Percentiles rank a stretch among this genome's conserved stretches.
Evolutionary conservation across 192 early-diverging fungal species (phyloP).

Genomic region (Backusella australiensis): DNA sequence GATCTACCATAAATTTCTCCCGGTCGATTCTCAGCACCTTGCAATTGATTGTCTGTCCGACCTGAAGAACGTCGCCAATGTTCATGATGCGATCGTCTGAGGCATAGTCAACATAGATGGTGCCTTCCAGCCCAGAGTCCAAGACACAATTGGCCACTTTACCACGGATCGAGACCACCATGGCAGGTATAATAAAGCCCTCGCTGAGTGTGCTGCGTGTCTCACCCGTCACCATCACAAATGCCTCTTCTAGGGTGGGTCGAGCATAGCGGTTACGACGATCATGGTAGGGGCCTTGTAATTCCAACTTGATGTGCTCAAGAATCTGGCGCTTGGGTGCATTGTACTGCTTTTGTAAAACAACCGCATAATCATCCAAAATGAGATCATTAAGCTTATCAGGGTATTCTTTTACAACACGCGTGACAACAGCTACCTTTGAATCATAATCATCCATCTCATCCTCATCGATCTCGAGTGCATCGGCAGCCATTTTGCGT

Average conservation of each 20-base stretch:
- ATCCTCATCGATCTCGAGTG: constrained; percentile 85
- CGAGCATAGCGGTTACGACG: constrained; percentile 58
- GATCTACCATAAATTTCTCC: constrained; percentile 72
- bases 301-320: constrained; percentile 83
- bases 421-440: constrained; percentile 74
- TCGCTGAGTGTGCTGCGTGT: constrained; percentile 64
- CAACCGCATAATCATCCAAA: constrained; percentile 87
- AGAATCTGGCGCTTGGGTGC: constrained; percentile 82
- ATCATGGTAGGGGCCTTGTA: constrained; percentile 81
- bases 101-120: constrained; percentile 65
- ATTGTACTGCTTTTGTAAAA: constrained; percentile 70
- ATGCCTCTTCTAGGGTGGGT: constrained; percentile 58
- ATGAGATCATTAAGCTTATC: constrained; percentile 83
- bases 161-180: constrained; percentile 69
- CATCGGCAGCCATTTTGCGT: constrained; percentile 95
- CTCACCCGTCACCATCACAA: constrained; percentile 88
- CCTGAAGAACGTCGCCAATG: constrained; percentile 58
- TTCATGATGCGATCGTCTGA: constrained; percentile 55
- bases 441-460: constrained; percentile 66
- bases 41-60: constrained; percentile 71
- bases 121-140: constrained; percentile 81
- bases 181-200: constrained; percentile 65
- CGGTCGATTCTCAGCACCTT: constrained; percentile 80
- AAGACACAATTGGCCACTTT: constrained; percentile 74
- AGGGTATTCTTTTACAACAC: constrained; percentile 73